A percentile compares a stretch with the other conserved stretches of the same genome.
Evolutionary conservation across 2,329 filamentous ascomycete genomes (phyloP).

Genomic region (Hirsutella rhossiliensis): DNA sequence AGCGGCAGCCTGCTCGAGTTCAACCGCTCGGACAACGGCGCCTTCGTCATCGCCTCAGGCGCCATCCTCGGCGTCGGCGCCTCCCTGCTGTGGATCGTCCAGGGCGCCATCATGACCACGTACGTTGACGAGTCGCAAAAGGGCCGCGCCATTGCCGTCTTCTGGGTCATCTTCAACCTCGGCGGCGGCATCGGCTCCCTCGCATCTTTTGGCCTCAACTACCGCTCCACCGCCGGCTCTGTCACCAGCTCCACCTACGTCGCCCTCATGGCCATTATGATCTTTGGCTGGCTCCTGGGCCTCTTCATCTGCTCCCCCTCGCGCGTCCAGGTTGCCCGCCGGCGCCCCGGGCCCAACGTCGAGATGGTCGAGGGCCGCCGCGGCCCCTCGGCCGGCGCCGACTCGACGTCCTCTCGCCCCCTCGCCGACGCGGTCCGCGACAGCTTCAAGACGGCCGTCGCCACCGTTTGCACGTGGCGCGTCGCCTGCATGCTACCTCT

Average conservation of each 20-base stretch:
- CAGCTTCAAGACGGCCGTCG: slow-evolving; percentile 22
- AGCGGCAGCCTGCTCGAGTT: slow-evolving; percentile 30
- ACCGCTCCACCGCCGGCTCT: slow-evolving; percentile 24
- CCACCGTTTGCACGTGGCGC: slow-evolving; percentile 28
- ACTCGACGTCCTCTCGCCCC: slow-evolving; percentile 18
- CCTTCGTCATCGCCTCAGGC: slow-evolving; percentile 31
- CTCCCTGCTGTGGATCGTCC: slow-evolving; percentile 32
- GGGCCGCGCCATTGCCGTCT: slow-evolving; percentile 28
- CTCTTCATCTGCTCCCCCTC: slow-evolving; percentile 35
- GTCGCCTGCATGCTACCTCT: slow-evolving; percentile 36
- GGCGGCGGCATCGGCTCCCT: slow-evolving; percentile 32
- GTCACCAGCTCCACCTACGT: slow-evolving; percentile 38
- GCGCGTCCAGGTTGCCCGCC: slow-evolving; percentile 24
- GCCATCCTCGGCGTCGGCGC: slow-evolving; percentile 32
- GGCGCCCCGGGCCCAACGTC: no score
- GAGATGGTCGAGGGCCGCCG: not conserved
- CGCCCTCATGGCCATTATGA: slow-evolving; percentile 34
- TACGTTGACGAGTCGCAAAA: slow-evolving; percentile 22
- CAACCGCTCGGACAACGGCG: slow-evolving; percentile 25
- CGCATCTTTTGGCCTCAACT: slow-evolving; percentile 23
- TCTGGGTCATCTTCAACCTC: slow-evolving; percentile 35
- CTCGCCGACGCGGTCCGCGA: slow-evolving; percentile 24
- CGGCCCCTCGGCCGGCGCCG: slow-evolving; percentile 10
- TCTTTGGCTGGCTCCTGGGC: slow-evolving; percentile 33
- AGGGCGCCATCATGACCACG: slow-evolving; percentile 35